Base-by-base conservation (phyloP, 495 filamentous ascomycete species). In the Saxophila tyrrhenica region DNA sequence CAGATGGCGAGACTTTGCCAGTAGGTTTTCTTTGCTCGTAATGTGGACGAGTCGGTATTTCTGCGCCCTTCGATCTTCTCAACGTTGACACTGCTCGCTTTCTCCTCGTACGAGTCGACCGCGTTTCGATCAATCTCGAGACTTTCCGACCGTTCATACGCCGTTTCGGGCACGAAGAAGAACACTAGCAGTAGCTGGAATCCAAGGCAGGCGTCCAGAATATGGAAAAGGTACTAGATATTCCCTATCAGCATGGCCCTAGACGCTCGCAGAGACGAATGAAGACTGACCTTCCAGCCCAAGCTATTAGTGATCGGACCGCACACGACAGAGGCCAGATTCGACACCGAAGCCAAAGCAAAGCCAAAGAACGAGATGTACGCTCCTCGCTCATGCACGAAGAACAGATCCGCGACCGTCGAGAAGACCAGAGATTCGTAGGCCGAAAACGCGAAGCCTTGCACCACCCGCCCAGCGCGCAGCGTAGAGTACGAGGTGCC, bases 341-440 rank as follows among this genome's bases (percentile, higher is more conserved):
- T 35, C 29, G 29, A 5, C 29, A 35, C 29, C 5, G 13, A 5
- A 13, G 29, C 29, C 29, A 35, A 13, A 35, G 13, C 29, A 35
- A 35, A 35, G 5, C 29, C 29, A 35, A 35, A 7, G 29, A 61
- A 25, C 59, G 62, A 59, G 35, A 57, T 62, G 35, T 25, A 59
- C 25, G 53, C 21, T 10, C 62, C 62, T 10, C 62, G 62, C 38
- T 64, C 42, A 47, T 64, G 62, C 10, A 64, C 62, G 59, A 62
- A 64, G 48, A 50, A 64, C 17, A 64, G 44, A 23, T 64, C 62
- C 1, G 51, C 62, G 38, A 64, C 54, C 46, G 58, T 54, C 9
- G 59, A 56, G 15, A 59, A 39, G 17, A 59, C 56, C 1, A 64
- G 35, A n/a, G 41, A 47, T 38, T 64, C 62, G 44, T 62, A 62